Percentiles rank a stretch among this genome's conserved stretches.
Evolutionary conservation across 73 alveolate species (phyloP).

Genomic region (Symbiodinium natans): DNA sequence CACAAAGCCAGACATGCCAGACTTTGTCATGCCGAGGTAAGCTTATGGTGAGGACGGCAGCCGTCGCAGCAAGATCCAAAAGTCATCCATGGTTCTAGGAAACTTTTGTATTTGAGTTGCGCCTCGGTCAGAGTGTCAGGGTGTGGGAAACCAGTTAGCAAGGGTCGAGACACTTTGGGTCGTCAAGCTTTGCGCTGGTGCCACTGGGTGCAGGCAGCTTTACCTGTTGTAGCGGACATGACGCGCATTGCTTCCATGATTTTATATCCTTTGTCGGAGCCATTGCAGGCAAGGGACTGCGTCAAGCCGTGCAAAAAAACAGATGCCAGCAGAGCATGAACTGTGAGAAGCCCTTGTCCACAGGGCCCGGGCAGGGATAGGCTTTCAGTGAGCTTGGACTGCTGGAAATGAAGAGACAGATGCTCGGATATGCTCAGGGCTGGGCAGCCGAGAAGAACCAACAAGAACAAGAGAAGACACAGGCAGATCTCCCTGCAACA

Average conservation of each 20-base stretch:
- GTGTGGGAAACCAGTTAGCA: no score
- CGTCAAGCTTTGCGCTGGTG: neutral
- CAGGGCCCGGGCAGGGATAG: neutral
- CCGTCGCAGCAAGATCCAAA: no score
- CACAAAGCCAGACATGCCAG: no score
- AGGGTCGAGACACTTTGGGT: neutral
- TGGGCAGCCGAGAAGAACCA: slow-evolving; percentile 84
- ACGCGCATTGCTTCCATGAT: no score
- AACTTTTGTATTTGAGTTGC: no score
- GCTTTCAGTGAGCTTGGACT: neutral
- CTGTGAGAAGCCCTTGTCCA: neutral
- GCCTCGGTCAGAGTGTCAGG: no score
- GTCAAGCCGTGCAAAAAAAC: no score
- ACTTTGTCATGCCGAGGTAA: neutral
- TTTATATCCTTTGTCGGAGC: no score
- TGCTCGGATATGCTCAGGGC: neutral
- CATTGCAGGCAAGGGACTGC: no score
- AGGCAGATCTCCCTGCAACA: slow-evolving; percentile 33
- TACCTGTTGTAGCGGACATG: no score
- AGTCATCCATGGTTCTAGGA: no score
- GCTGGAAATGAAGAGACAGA: neutral
- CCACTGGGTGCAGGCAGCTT: no score
- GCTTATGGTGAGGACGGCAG: neutral
- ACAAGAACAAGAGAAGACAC: slow-evolving; percentile 30
- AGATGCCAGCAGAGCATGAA: neutral